phyloP scores from a whole-genome alignment of 2,329 filamentous ascomycete species.

The Pseudogymnoascus sp. region DNA sequence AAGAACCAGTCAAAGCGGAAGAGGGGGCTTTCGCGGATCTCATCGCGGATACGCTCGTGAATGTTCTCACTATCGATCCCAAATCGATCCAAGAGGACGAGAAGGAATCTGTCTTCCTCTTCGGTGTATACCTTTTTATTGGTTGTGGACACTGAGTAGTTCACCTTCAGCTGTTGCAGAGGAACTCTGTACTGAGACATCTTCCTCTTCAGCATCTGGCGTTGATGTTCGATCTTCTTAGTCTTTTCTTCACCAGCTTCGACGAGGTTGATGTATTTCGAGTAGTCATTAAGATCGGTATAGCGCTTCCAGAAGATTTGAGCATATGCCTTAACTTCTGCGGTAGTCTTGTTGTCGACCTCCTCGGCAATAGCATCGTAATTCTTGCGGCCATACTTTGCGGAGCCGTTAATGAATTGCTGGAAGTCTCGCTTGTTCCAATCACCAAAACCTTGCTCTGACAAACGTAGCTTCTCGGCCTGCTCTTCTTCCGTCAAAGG shows the following conservation, averaged over 20 bases:
- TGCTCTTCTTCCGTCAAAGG: conserved; percentile 84
- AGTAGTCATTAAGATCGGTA: conserved; percentile 79
- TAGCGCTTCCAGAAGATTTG: conserved; percentile 96
- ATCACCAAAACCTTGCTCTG: conserved; percentile 76
- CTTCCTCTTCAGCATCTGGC: conserved; percentile 90
- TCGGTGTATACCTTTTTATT: conserved; percentile 99
- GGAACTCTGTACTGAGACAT: conserved; percentile 95
- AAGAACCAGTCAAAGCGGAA: conserved; percentile 99
- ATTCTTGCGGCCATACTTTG: conserved; percentile 80
- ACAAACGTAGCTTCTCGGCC: conserved; percentile 74
- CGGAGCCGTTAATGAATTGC: conserved; percentile 92
- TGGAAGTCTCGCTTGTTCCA: conserved; percentile 99
- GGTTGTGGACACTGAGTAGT: conserved; percentile 96
- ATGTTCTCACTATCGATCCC: conserved; percentile 86
- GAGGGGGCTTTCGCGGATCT: conserved; percentile 86
- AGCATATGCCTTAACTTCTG: conserved; percentile 84
- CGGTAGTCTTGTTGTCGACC: conserved; percentile 78
- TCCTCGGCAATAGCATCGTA: conserved; percentile 80
- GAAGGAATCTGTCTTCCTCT: conserved; percentile 90
- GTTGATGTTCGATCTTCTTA: conserved; percentile 82
- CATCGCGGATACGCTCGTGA: conserved; percentile 92
- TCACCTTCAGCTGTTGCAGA: conserved; percentile 95
- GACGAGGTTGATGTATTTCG: conserved; percentile 80
- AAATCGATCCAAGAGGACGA: conserved; percentile 86
- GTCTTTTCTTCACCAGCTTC: conserved; percentile 88